Evolutionary conservation across 305 asterid species (phyloP).

Genomic region (Rubia tinctorum): DNA sequence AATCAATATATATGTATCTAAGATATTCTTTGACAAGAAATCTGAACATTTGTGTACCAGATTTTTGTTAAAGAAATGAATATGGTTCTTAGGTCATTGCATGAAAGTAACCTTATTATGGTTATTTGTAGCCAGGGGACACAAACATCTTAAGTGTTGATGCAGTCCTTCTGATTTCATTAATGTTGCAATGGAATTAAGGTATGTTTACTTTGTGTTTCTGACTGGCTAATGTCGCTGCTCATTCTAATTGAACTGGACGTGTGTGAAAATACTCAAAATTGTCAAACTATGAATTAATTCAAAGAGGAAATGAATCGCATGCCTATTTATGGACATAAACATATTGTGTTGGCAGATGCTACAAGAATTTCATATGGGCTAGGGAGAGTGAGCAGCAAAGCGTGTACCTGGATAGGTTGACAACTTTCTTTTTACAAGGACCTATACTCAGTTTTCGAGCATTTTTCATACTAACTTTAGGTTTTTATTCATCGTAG

Average conservation of each 20-base stretch:
- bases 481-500: constrained; percentile 16
- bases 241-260: no score
- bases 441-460: no score
- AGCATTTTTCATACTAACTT: background rate
- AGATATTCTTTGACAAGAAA: constrained; percentile 37
- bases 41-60: background rate
- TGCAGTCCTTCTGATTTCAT: constrained; percentile 46
- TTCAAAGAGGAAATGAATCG: no score
- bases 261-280: no score
- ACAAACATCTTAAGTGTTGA: constrained; percentile 26
- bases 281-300: no score
- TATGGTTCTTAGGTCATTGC: background rate
- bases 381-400: no score
- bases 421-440: no score
- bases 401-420: no score
- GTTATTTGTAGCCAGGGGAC: constrained; percentile 31
- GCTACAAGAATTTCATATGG: no score
- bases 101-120: constrained; percentile 7
- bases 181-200: constrained; percentile 38
- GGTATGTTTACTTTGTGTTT: constrained; percentile 22
- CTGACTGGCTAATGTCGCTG: background rate
- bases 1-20: constrained; percentile 31
- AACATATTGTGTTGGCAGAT: no score
- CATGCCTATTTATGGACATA: no score
- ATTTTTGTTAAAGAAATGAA: constrained; percentile 1